Conservation (phyloP, 805 yeast species). For the Candida tallmaniae region DNA sequence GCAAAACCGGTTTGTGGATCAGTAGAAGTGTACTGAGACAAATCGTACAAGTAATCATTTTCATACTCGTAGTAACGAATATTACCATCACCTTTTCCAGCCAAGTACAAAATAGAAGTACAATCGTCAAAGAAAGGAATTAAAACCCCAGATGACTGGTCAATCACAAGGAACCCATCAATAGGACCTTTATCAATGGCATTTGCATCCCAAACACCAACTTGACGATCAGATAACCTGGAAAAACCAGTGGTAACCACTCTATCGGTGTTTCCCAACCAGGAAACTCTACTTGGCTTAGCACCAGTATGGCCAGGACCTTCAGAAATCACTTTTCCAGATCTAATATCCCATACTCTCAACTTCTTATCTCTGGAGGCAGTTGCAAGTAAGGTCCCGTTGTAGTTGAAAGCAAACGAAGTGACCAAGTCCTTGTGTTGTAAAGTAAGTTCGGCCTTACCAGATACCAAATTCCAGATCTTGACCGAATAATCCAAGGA, state of each 20-base stretch:
- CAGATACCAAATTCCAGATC: constrained; percentile 82
- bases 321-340: constrained; percentile 70
- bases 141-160: constrained; percentile 87
- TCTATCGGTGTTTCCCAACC: constrained; percentile 87
- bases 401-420: constrained; percentile 86
- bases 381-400: constrained; percentile 83
- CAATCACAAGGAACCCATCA: constrained; percentile 83
- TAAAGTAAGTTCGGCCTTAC: constrained; percentile 64
- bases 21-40: constrained; percentile 84
- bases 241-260: constrained; percentile 94
- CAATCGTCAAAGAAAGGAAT: constrained; percentile 88
- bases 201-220: constrained; percentile 87
- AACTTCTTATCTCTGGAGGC: constrained; percentile 86
- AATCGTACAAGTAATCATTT: constrained; percentile 73
- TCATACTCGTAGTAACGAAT: constrained; percentile 90
- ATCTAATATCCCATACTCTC: constrained; percentile 86
- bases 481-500: constrained; percentile 89
- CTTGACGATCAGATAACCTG: constrained; percentile 86
- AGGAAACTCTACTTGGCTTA: constrained; percentile 78
- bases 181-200: constrained; percentile 77
- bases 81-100: constrained; percentile 98
- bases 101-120: constrained; percentile 76
- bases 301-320: constrained; percentile 93
- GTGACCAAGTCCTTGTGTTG: constrained; percentile 89
- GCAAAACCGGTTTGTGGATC: constrained; percentile 98